Base-by-base conservation (phyloP, 148 eudicot species). In the Drosera capensis region DNA sequence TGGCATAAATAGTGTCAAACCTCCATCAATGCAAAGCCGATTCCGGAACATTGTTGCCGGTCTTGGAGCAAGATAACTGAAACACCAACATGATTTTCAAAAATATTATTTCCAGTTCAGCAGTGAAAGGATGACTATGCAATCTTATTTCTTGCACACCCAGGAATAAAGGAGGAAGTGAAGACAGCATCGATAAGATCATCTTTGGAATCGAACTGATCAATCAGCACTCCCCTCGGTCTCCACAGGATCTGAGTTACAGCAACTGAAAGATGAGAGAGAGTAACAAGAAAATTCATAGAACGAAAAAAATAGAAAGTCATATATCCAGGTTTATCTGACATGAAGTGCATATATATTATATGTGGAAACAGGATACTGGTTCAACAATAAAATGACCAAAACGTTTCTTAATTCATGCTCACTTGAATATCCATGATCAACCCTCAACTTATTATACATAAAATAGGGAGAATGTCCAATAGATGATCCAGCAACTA, bases 131-230 rank as follows among this genome's bases (percentile, higher is more conserved):
- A 34, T 34, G 13, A 11, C 5, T 46, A 56, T 14, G 35, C 3
- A 51, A 44, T 8, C 16, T 20, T n/a, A 35, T 46, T 24, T 23
- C 14, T 15, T 29, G 22, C 60, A 39, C 60, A 90, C 95, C 95
- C 99, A n/a, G 99, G 99, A 57, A 90, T 85, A 47, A 90, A 90
- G 49, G 99, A 90, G 24, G 99, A 90, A 15, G 99, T 90, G 47
- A 90, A 45, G 41, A 90, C 74, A 23, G 99, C 99, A 63, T 90
- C 73, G 50, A 90, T 81, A 47, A 90, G 86, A 72, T 90, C 99
- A 48, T 90, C 95, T 66, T 68, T 85, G 44, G 99, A 90, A 70
- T 90, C 99, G 48, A 90, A 90, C 50, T 79, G 85, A 71, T 92
- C 99, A 48, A 92, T 71, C 48, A 92, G 68, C 48, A 92, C 52